Evolutionary conservation across 1,139 yeast species (phyloP).

Genomic region (Lodderomyces orthopsilosis): DNA sequence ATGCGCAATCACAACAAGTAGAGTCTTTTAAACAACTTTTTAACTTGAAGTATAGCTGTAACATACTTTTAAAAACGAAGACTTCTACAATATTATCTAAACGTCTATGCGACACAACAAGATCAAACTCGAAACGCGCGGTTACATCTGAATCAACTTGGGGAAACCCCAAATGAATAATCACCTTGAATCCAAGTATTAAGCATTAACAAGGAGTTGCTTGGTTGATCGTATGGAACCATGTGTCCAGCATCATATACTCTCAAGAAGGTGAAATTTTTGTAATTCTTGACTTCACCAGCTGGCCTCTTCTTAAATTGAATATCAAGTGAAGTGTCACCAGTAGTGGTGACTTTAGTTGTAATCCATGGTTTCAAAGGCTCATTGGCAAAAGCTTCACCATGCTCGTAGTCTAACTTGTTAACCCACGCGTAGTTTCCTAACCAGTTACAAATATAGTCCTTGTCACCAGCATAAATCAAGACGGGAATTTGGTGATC

Average conservation of each 20-base stretch:
- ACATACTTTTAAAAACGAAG: not conserved
- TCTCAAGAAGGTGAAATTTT: constrained; percentile 46
- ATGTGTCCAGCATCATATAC: constrained; percentile 50
- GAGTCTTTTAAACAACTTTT: not conserved
- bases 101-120: too few relatives aligned
- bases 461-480: constrained; percentile 83
- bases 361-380: constrained; percentile 42
- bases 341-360: constrained; percentile 9
- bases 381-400: constrained; percentile 44
- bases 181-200: constrained; percentile 45
- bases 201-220: constrained; percentile 44
- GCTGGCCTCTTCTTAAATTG: constrained; percentile 21
- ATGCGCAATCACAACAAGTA: not conserved
- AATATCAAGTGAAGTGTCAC: constrained; percentile 17
- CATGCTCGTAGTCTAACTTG: constrained; percentile 62
- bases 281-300: constrained; percentile 47
- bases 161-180: constrained; percentile 17
- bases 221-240: constrained; percentile 52
- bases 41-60: not conserved
- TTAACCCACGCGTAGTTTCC: constrained; percentile 82
- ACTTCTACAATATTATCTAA: not conserved
- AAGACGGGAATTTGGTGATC: constrained; percentile 64
- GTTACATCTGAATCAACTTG: not conserved
- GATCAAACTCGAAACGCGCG: too few relatives aligned
- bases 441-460: constrained; percentile 82